phyloP scores from a whole-genome alignment of 2,329 filamentous ascomycete species.

The Fusarium pseudoanthophilum region DNA sequence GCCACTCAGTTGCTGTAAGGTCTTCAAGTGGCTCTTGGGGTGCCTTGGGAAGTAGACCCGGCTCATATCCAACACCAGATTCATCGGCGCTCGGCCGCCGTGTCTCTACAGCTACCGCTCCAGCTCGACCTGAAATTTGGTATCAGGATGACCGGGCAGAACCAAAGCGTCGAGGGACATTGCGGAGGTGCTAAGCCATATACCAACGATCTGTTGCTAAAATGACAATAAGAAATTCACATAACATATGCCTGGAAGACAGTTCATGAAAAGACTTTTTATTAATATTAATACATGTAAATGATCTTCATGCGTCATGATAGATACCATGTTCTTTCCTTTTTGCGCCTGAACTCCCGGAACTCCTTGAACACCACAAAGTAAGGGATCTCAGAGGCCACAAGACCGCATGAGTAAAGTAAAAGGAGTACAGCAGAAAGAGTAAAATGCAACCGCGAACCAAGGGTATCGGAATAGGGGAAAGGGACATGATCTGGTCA shows the following conservation, averaged over 20 bases:
- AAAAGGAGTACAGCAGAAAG: not conserved
- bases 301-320: rapidly evolving
- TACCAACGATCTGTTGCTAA: rapidly evolving
- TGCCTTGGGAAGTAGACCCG: rapidly evolving
- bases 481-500: rapidly evolving
- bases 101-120: not conserved
- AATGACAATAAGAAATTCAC: rapidly evolving
- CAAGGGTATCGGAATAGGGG: rapidly evolving
- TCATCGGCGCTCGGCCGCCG: rapidly evolving
- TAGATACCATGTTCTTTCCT: rapidly evolving
- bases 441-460: not conserved
- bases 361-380: not conserved
- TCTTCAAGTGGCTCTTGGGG: not conserved
- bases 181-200: not conserved
- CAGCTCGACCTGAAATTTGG: not conserved
- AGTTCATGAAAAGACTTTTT: rapidly evolving
- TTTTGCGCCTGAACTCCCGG: not conserved
- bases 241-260: not conserved
- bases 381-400: rapidly evolving
- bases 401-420: rapidly evolving
- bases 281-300: rapidly evolving
- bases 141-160: not conserved
- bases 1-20: not conserved
- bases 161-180: not conserved
- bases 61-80: rapidly evolving